These are phyloP conservation scores for Ophiocordyceps camponoti-floridani DNA, from an alignment of 2,329 filamentous ascomycete species.

Conservation along the genomic window DNA sequence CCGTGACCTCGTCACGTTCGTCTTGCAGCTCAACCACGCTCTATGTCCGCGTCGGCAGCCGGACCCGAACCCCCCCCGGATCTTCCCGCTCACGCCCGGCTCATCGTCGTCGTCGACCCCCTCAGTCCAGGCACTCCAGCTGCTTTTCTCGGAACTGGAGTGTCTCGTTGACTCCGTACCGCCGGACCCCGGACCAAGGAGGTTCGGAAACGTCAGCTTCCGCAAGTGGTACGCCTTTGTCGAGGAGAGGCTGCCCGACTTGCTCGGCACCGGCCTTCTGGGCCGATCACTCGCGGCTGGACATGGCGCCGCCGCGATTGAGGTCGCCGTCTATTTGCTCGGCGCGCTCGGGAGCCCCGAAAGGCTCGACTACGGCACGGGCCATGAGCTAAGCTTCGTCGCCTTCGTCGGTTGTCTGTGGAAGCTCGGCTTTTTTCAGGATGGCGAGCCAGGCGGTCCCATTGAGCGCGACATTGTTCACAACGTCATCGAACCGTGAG, in stretches of 20 bases:
- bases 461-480: slow-evolving; percentile 68
- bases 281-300: slow-evolving; percentile 12
- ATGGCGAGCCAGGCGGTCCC: slow-evolving; percentile 30
- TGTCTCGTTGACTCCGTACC: slow-evolving; percentile 59
- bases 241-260: slow-evolving; percentile 31
- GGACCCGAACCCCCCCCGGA: slow-evolving; percentile 12
- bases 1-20: slow-evolving; percentile 68
- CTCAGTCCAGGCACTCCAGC: slow-evolving; percentile 45
- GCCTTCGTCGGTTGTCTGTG: slow-evolving; percentile 81
- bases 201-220: slow-evolving; percentile 88
- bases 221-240: slow-evolving; percentile 63
- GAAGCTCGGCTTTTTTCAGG: slow-evolving; percentile 68
- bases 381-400: slow-evolving; percentile 87
- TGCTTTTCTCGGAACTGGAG: slow-evolving; percentile 46
- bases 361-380: slow-evolving; percentile 85
- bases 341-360: slow-evolving; percentile 80
- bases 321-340: slow-evolving; percentile 63
- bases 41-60: slow-evolving; percentile 53
- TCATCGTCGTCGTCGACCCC: slow-evolving; percentile 19
- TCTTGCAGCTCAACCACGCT: slow-evolving; percentile 77
- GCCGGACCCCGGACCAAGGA: slow-evolving; percentile 66
- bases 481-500: slow-evolving; percentile 62
- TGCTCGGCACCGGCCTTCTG: slow-evolving; percentile 13
- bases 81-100: slow-evolving; percentile 23
- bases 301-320: slow-evolving; percentile 34